Conservation (phyloP, 148 eudicot genomes). For the Cornus suecica region DNA sequence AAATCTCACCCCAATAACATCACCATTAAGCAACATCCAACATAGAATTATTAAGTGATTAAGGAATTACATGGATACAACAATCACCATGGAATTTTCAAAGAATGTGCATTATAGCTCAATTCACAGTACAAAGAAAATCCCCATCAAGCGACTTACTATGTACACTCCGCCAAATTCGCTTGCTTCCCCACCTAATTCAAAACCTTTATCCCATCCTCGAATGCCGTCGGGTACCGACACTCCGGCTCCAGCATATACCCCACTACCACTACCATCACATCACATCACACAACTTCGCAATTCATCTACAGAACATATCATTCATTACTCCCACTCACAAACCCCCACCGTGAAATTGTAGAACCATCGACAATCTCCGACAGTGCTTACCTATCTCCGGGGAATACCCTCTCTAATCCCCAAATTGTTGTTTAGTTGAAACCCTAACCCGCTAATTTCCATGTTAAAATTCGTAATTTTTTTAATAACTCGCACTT, state of each 20-base stretch:
- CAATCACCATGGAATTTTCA: no score
- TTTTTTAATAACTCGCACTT: no score
- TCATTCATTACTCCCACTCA: constrained; percentile 89
- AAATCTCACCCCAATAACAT: no score
- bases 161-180: constrained; percentile 87
- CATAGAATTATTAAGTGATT: no score
- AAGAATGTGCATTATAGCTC: not conserved
- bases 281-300: constrained; percentile 76
- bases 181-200: constrained; percentile 82
- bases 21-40: no score
- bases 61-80: no score
- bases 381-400: constrained; percentile 14
- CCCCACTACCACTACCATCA: constrained; percentile 80
- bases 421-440: constrained; percentile 24
- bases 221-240: constrained; percentile 86
- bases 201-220: constrained; percentile 83
- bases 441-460: constrained; percentile 27
- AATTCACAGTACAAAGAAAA: not conserved
- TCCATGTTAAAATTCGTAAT: no score
- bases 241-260: constrained; percentile 92
- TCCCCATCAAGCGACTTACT: constrained; percentile 37
- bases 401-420: constrained; percentile 68
- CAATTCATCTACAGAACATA: constrained; percentile 70
- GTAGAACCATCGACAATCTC: constrained; percentile 74
- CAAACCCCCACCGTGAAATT: constrained; percentile 94